Conservation (phyloP, 2,329 filamentous ascomycete species). For the Cladosporium sp. region DNA sequence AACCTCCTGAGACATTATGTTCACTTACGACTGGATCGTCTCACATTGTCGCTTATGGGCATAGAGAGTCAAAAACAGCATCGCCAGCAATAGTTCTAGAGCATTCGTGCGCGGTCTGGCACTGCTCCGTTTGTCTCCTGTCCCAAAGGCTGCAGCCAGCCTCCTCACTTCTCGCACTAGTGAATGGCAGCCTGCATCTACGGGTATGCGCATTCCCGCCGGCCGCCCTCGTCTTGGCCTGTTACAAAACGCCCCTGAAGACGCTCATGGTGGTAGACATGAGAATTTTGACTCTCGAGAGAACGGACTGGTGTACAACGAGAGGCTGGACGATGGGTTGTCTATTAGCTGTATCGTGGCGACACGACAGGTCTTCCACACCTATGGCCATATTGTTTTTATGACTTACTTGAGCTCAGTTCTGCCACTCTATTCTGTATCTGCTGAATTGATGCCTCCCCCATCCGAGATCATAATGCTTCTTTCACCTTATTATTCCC, state of each 20-base stretch:
- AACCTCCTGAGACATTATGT: background rate
- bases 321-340: background rate
- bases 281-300: background rate
- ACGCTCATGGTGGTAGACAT: background rate
- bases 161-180: background rate
- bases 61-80: background rate
- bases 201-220: background rate
- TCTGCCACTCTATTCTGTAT: background rate
- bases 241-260: background rate
- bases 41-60: background rate
- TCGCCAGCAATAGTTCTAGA: background rate
- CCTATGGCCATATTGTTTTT: background rate
- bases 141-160: background rate
- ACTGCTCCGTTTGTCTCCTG: background rate
- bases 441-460: background rate
- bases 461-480: no score
- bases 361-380: background rate
- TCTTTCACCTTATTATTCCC: slow-evolving; percentile 47
- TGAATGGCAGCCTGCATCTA: background rate
- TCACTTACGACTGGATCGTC: background rate
- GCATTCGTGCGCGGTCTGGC: background rate
- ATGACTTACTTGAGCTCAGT: background rate
- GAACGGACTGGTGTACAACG: background rate
- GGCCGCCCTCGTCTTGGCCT: background rate
- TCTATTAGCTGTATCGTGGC: background rate